Evolutionary conservation across 768 basidiomycete genomes (phyloP).

Genomic region (Suillus sp.): DNA sequence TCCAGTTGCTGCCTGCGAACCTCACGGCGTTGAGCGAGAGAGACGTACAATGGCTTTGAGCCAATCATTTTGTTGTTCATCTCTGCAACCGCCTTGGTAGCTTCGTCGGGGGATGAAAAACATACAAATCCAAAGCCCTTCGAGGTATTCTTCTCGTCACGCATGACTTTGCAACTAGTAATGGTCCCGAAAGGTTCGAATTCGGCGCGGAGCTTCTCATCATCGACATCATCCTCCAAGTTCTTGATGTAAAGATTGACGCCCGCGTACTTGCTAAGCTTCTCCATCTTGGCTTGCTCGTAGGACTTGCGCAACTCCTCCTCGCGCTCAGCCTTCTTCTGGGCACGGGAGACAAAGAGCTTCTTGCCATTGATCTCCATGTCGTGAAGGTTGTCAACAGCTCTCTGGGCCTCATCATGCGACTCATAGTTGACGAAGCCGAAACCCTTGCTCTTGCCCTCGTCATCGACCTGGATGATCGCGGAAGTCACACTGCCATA

Average conservation of each 20-base stretch:
- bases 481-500: constrained; percentile 91
- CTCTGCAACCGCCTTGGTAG: constrained; percentile 98
- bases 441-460: constrained; percentile 94
- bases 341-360: constrained; percentile 93
- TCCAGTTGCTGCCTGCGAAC: constrained; percentile 98
- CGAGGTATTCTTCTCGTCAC: constrained; percentile 89
- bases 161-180: constrained; percentile 99
- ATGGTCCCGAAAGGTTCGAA: constrained; percentile 97
- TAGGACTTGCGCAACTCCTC: constrained; percentile 93
- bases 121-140: constrained; percentile 99
- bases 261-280: constrained; percentile 96
- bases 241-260: constrained; percentile 99
- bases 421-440: constrained; percentile 96
- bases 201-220: constrained; percentile 94
- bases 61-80: constrained; percentile 99
- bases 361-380: constrained; percentile 82
- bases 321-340: constrained; percentile 98
- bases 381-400: constrained; percentile 90
- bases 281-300: constrained; percentile 96
- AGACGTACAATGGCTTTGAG: constrained; percentile 97
- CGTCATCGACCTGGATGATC: constrained; percentile 79
- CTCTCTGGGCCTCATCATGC: constrained; percentile 90
- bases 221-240: constrained; percentile 96
- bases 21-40: constrained; percentile 97
- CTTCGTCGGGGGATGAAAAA: constrained; percentile 97